Conservation (phyloP, 306 rosid species). For the Mucuna pruriens region DNA sequence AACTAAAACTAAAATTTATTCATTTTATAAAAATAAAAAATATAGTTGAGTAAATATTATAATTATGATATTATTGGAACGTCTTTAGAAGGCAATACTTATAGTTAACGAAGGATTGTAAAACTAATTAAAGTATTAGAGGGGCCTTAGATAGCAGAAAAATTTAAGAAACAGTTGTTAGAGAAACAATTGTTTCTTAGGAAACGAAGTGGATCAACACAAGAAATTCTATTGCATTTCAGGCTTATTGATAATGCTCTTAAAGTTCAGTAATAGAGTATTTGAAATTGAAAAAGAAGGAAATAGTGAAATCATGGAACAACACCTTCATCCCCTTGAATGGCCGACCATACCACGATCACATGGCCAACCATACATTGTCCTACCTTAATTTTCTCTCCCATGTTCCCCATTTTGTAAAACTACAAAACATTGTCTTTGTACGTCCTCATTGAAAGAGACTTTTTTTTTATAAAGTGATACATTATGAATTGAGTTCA, state of each 20-base stretch:
- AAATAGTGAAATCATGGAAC: not conserved
- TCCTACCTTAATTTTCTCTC: not conserved
- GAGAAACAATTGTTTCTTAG: not conserved
- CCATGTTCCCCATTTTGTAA: not conserved
- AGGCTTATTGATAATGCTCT: not conserved
- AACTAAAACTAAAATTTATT: no score
- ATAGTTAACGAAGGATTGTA: no score
- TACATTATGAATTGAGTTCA: no score
- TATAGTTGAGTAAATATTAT: no score
- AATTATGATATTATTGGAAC: no score
- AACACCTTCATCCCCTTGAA: not conserved
- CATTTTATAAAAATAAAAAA: no score
- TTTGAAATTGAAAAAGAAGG: not conserved
- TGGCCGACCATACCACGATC: not conserved
- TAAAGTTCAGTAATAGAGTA: not conserved
- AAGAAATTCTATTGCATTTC: not conserved
- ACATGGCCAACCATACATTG: not conserved
- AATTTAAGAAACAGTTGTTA: no score
- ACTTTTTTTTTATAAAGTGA: no score
- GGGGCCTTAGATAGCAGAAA: no score
- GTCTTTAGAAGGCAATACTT: no score
- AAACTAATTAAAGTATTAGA: no score
- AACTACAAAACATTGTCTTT: not conserved
- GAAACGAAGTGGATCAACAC: not conserved
- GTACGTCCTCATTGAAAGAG: no score